Evolutionary conservation across 2,329 filamentous ascomycete genomes (phyloP).

Genomic region (Aspergillus flavus): DNA sequence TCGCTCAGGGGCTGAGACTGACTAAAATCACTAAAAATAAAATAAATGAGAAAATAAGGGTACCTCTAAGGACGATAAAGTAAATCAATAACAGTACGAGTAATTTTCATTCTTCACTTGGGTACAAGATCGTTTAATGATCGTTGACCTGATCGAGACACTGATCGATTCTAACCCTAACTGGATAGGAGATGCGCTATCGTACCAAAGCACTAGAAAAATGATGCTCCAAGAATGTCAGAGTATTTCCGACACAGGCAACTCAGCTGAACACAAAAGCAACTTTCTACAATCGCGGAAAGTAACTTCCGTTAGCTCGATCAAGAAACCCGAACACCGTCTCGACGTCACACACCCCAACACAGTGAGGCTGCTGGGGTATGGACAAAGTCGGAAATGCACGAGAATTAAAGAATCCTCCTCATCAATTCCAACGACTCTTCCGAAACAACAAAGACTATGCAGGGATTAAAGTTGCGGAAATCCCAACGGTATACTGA

Average conservation of each 20-base stretch:
- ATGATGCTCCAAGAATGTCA: neutral
- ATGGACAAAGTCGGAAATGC: neutral
- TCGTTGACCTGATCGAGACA: neutral
- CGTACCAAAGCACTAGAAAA: neutral
- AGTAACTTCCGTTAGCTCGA: neutral
- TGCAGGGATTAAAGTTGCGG: conserved; percentile 4
- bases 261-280: neutral
- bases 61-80: neutral
- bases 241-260: no score
- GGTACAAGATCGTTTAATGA: neutral
- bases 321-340: neutral
- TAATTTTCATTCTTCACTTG: neutral
- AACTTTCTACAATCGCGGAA: neutral
- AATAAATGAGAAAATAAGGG: neutral
- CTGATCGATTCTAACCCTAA: neutral
- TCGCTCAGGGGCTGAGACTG: neutral
- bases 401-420: neutral
- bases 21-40: neutral
- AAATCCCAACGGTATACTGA: conserved; percentile 5
- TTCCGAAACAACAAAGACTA: neutral
- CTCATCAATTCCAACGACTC: neutral
- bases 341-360: neutral
- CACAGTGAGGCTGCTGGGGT: neutral
- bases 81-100: neutral
- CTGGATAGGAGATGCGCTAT: neutral